phyloP scores from a whole-genome alignment of 345 rosid genomes.

The Hibiscus mutabilis region DNA sequence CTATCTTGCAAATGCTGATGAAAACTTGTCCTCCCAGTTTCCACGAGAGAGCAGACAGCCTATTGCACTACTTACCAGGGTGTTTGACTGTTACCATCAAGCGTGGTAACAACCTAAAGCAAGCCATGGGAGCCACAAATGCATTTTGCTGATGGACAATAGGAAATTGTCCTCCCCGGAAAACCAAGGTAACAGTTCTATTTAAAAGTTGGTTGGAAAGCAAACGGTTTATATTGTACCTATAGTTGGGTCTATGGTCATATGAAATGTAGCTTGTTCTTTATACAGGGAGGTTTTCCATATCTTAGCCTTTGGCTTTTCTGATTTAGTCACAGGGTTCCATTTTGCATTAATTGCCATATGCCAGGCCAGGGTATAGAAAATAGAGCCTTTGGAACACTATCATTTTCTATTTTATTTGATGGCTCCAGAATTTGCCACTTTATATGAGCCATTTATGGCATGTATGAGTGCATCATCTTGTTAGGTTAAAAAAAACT shows the following conservation, averaged over 20 bases:
- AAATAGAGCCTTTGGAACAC: neutral
- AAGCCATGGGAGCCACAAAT: conserved; percentile 68
- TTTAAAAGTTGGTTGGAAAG: neutral
- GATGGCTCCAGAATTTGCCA: neutral
- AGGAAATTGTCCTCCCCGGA: conserved; percentile 77
- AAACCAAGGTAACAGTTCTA: conserved; percentile 61
- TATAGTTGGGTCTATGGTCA: neutral
- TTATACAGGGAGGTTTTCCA: neutral
- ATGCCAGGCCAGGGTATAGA: neutral
- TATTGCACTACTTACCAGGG: conserved; percentile 91
- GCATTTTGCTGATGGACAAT: conserved; percentile 79
- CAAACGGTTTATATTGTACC: neutral
- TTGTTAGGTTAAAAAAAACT: neutral
- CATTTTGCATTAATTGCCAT: neutral
- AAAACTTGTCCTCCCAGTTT: conserved; percentile 78
- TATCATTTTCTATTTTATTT: neutral
- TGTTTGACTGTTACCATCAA: conserved; percentile 67
- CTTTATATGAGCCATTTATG: neutral
- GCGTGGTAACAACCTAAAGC: conserved; percentile 82
- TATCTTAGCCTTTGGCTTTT: neutral
- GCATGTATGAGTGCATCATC: neutral
- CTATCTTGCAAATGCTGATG: conserved; percentile 72
- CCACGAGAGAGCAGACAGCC: conserved; percentile 75
- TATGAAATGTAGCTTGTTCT: neutral
- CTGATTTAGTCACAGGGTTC: neutral